Evolutionary conservation across 192 early-diverging fungal genomes (phyloP).

Genomic region (Coemansia sp.): DNA sequence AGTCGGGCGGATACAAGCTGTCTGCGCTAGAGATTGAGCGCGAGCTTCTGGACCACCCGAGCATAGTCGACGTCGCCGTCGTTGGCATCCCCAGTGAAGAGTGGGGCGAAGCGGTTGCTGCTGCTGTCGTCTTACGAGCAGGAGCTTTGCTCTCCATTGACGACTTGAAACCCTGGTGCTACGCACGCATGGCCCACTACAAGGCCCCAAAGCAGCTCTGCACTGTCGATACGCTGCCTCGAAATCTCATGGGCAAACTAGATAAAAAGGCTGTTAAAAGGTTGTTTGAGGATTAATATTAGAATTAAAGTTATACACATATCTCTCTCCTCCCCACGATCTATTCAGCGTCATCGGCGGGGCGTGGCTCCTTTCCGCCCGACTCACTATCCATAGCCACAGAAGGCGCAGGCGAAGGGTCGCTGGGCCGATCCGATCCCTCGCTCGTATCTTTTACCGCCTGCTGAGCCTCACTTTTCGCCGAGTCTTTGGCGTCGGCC

Average conservation of each 20-base stretch:
- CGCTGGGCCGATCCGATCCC: constrained; percentile 1
- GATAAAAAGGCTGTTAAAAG: constrained; percentile 75
- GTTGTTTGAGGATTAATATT: constrained; percentile 47
- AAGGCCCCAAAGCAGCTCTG: constrained; percentile 69
- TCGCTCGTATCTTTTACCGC: neutral
- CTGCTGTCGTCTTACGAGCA: constrained; percentile 60
- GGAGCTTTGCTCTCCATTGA: constrained; percentile 27
- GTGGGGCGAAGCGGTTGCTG: constrained; percentile 79
- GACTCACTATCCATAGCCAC: neutral
- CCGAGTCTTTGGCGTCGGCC: neutral
- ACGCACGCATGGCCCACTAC: constrained; percentile 70
- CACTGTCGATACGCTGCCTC: constrained; percentile 64
- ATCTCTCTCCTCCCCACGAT: too few species aligned
- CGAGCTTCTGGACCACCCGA: constrained; percentile 65
- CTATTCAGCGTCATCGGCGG: neutral
- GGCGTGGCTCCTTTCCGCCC: neutral
- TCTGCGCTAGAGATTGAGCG: constrained; percentile 85
- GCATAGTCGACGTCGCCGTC: constrained; percentile 72
- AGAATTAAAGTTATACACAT: neutral
- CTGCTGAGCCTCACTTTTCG: neutral
- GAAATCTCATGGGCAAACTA: constrained; percentile 90
- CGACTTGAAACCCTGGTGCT: constrained; percentile 57
- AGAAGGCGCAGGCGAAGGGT: neutral
- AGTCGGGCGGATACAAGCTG: constrained; percentile 88
- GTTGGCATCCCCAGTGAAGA: constrained; percentile 73